phyloP scores from a whole-genome alignment of 768 basidiomycete species.

The Termitomyces sp. region DNA sequence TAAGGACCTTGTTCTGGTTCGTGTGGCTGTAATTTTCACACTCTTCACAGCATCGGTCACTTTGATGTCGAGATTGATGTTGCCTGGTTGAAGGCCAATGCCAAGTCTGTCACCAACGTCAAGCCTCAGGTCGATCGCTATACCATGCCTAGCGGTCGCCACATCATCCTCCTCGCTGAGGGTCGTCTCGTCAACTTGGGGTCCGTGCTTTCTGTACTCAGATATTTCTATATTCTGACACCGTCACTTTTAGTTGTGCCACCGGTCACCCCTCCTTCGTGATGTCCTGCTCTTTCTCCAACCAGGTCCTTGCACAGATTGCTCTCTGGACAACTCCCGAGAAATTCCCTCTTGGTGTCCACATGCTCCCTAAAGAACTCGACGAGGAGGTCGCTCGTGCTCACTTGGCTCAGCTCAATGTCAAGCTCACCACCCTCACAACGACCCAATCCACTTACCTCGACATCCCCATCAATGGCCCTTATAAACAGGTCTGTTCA shows the following conservation, averaged over 20 bases:
- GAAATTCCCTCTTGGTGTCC: slow-evolving; percentile 94
- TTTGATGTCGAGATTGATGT: slow-evolving; percentile 94
- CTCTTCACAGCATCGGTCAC: slow-evolving; percentile 68
- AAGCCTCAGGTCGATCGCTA: slow-evolving; percentile 99
- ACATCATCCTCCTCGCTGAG: slow-evolving; percentile 96
- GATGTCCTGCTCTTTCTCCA: slow-evolving; percentile 99
- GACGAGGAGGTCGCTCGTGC: slow-evolving; percentile 99
- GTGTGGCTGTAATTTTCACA: slow-evolving; percentile 4
- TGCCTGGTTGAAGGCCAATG: slow-evolving; percentile 96
- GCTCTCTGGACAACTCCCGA: slow-evolving; percentile 93
- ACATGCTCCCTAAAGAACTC: slow-evolving; percentile 97
- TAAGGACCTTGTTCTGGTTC: slow-evolving; percentile 37
- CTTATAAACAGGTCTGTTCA: slow-evolving; percentile 49
- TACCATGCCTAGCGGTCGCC: slow-evolving; percentile 90
- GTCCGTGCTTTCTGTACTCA: slow-evolving; percentile 38
- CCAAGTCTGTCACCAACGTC: slow-evolving; percentile 79
- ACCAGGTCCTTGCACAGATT: slow-evolving; percentile 98
- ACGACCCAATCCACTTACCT: slow-evolving; percentile 84
- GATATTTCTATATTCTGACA: background rate
- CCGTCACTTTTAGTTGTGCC: slow-evolving; percentile 60
- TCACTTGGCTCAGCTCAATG: slow-evolving; percentile 86
- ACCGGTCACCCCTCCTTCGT: slow-evolving; percentile 99
- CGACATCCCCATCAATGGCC: slow-evolving; percentile 81
- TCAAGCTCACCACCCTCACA: slow-evolving; percentile 84
- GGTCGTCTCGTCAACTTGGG: slow-evolving; percentile 99